Evolutionary conservation across 1,284 basidiomycete genomes (phyloP).

Genomic region (Naganishia albida): DNA sequence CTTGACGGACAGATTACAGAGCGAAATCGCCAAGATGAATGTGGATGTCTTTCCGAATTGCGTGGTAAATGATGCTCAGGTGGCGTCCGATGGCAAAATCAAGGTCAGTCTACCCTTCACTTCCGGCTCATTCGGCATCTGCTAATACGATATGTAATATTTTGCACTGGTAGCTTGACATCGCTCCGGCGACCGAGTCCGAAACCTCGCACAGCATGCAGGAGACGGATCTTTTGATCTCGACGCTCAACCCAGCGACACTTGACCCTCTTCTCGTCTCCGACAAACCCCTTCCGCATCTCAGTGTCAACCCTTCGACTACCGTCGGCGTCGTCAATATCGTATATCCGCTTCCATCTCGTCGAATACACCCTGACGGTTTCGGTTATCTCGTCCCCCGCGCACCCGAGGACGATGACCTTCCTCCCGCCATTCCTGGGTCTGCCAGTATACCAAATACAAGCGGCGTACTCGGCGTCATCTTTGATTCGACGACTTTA

Average conservation of each 20-base stretch:
- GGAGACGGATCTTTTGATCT: slow-evolving; percentile 40
- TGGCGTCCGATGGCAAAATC: neutral
- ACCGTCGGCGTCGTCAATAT: slow-evolving; percentile 71
- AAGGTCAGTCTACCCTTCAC: neutral
- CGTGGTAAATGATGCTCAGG: neutral
- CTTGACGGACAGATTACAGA: slow-evolving; percentile 64
- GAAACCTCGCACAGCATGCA: neutral
- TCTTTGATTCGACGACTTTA: slow-evolving; percentile 78
- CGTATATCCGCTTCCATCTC: slow-evolving; percentile 60
- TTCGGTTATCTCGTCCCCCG: slow-evolving; percentile 95
- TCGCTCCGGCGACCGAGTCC: slow-evolving; percentile 2
- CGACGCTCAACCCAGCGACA: slow-evolving; percentile 39
- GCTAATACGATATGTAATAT: no score
- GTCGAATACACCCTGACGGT: slow-evolving; percentile 67
- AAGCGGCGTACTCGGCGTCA: slow-evolving; percentile 68
- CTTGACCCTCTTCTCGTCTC: slow-evolving; percentile 35
- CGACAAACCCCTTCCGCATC: slow-evolving; percentile 53
- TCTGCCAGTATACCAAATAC: slow-evolving; percentile 41
- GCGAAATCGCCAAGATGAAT: slow-evolving; percentile 56
- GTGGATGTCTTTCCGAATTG: slow-evolving; percentile 60
- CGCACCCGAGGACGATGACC: slow-evolving; percentile 56
- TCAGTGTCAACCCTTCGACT: slow-evolving; percentile 48
- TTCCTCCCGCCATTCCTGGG: neutral
- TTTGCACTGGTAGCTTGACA: neutral
- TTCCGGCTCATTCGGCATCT: neutral